phyloP scores from a whole-genome alignment of 2,329 filamentous ascomycete species.

The Verticillium nubilum region DNA sequence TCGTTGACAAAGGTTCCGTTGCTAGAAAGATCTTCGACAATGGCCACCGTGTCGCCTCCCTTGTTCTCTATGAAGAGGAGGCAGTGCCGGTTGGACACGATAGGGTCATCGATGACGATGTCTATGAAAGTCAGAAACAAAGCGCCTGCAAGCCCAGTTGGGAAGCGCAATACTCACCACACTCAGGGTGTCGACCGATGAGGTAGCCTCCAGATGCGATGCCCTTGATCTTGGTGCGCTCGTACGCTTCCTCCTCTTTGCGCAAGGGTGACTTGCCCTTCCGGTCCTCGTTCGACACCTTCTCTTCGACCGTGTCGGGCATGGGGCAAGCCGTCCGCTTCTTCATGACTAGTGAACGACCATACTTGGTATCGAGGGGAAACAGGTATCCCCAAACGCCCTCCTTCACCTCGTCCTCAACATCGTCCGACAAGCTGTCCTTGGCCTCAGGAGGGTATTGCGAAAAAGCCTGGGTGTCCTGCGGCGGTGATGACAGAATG shows the following conservation, averaged over 20 bases:
- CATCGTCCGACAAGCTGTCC: slow-evolving; percentile 68
- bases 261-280: slow-evolving; percentile 41
- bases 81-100: slow-evolving; percentile 83
- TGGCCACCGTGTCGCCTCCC: slow-evolving; percentile 56
- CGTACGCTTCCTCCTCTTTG: slow-evolving; percentile 55
- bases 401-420: slow-evolving; percentile 75
- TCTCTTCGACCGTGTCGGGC: slow-evolving; percentile 37
- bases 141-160: background rate
- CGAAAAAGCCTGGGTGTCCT: slow-evolving; percentile 56
- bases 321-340: slow-evolving; percentile 66
- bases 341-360: slow-evolving; percentile 65
- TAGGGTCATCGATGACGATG: slow-evolving; percentile 67
- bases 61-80: slow-evolving; percentile 60
- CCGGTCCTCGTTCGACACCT: slow-evolving; percentile 31
- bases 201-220: slow-evolving; percentile 77
- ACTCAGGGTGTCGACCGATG: slow-evolving; percentile 89
- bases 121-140: slow-evolving; percentile 38
- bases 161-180: slow-evolving; percentile 54
- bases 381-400: slow-evolving; percentile 96
- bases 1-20: slow-evolving; percentile 98
- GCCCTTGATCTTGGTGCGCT: slow-evolving; percentile 55
- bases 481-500: slow-evolving; percentile 53
- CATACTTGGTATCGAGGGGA: slow-evolving; percentile 67
- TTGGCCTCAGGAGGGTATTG: slow-evolving; percentile 70
- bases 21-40: slow-evolving; percentile 88